Evolutionary conservation across 1,139 yeast genomes (phyloP), one percentile per base, ranked within the genome.

Genomic region (Blastobotrys persicus): DNA sequence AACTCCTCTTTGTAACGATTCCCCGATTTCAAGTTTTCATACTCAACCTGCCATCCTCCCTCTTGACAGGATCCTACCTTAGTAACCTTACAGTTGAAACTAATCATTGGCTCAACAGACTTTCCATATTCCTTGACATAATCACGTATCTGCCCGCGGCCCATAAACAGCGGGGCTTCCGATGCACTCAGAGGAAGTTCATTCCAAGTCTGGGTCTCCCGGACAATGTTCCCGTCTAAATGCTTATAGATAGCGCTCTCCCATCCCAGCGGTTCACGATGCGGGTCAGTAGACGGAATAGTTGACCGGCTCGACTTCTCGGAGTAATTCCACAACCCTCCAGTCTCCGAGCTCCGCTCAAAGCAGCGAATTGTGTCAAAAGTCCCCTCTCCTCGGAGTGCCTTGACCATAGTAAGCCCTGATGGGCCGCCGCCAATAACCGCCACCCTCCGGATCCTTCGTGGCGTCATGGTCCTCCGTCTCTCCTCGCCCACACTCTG

Each of bases 151-250:
- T 75, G 75, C 1, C 67, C 58, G 51, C 81, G 74, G 33, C 69
- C 70, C 9, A 85, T 81, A 55, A 79, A 83, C 41, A 74, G 49
- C 53, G 83, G 72, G 37, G 71, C 54, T 40, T 68, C 57, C n/a
- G 63, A 51, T 51, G 77, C 74, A 7, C 19, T 17, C 56, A 77
- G 81, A 14, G 79, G 79, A 26, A 61, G 62, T 42, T 72, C 74
- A 18, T 75, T 72, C 59, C 75, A 83, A 47, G 77, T 79, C 87
- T 83, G 83, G 44, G 81, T 62, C 37, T 68, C 70, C 47, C 72
- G 72, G 16, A 83, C 85, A 35, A 83, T 81, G 60, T 83, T 83
- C 7, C 88, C 80, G 59, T 80, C 86, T 48, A 83, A 67, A 42
- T 73, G 65, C 45, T 74, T 69, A 59, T 79, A 79, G 49, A 76